Evolutionary conservation across 1,284 basidiomycete genomes (phyloP), one percentile per base, ranked within the genome.

Genomic region (Pisolithus thermaeus): DNA sequence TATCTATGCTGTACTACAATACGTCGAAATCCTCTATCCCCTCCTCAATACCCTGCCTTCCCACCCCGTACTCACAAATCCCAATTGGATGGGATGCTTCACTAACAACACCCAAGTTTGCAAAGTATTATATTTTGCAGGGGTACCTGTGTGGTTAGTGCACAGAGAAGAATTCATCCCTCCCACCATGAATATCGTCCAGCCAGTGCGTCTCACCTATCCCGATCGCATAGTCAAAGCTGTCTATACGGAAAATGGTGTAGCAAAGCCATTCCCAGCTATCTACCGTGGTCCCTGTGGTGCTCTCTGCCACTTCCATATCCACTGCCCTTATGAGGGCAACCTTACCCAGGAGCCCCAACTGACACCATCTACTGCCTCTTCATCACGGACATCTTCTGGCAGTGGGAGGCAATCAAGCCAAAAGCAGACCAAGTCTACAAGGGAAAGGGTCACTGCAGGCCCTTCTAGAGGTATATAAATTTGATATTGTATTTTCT

Each of bases 1-100:
- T 25, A 54, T 54, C 20, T 40, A 30, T 14, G 49, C 49, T 25
- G 32, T 47, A 30, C 45, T 54, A 37, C 38, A 51, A 16, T 53
- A 49, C 22, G 18, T 20, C 18, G 18, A 20, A 20, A 20, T 20
- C 18, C 18, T 20, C 18, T 20, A 20, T 20, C 18, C 18, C 18
- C 18, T 20, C 18, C 18, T 20, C 18, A 20, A 20, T 1, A 20
- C 18, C 18, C 18, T 20, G 18, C 18, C 18, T 20, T 20, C 18
- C 18, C 18, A 20, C 18, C 18, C 18, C 18, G 1, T 20, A 20
- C 18, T 20, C 18, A 20, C 18, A 20, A 20, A 20, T 20, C 18
- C 18, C 18, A 20, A 20, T 20, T 20, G 18, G 18, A 20, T 20
- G 18, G 18, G 18, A 20, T 20, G 18, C 18, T 20, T 20, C 18